Base-by-base conservation (phyloP, 805 yeast genomes). In the Hanseniaspora jakobsenii region DNA sequence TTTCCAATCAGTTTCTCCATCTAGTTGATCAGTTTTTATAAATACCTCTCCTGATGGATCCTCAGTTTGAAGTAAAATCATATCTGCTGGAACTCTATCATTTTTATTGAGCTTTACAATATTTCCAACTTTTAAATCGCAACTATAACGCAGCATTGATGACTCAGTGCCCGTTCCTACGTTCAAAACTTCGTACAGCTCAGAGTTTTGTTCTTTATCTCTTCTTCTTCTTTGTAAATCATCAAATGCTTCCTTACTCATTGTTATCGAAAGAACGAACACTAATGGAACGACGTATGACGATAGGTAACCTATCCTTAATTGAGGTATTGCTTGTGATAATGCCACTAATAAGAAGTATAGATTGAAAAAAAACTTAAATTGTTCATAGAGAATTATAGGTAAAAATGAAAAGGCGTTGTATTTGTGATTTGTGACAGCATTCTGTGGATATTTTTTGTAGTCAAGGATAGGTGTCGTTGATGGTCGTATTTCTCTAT, bases 1-100 rank as follows among this genome's bases (percentile, higher is more conserved):
- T 60, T 91, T 91, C 99, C 99, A 91, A 64, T 91, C 99, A 5
- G 99, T 91, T 61, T 91, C 99, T 57, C 99, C 99, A 61, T 91
- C 99, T 40, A 91, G 67, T 63, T 91, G 99, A 65, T 91, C 99
- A 0, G 99, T 91, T 55, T 94, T 82, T 51, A 91, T 83, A 55
- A 93, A 91, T 2, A 87, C 72, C 57, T 91, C 99, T 6, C 95
- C 96, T 3, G 72, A 69, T 2, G 69, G 57, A 57, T 84, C 95
- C 47, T 85, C 77, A 1, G 95, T 78, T 57, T 84, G 93, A 35
- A 91, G 63, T 22, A 91, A 62, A 6, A 91, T 66, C 76, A 86
- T 70, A 61, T 91, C 99, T 0, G 98, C 97, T 0, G 99, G 99
- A 2, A 91, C 74, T 44, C 98, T 73, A 47, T 73, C 76, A 55